Base-by-base conservation (phyloP, 2,329 filamentous ascomycete species). In the Colletotrichum zoysiae region DNA sequence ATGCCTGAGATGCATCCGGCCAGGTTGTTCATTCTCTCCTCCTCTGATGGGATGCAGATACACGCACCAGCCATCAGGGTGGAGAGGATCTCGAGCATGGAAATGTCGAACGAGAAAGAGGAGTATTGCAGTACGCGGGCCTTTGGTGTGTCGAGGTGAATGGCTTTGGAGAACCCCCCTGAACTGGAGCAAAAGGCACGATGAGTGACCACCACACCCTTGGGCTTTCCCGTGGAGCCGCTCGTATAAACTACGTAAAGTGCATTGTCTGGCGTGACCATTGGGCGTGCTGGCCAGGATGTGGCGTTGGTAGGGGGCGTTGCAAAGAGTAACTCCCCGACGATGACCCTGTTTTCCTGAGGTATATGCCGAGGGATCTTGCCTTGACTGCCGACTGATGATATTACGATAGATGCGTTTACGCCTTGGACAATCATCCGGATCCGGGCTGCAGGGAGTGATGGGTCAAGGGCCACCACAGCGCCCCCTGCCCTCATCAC, bases 21-120 rank as follows among this genome's bases (percentile, higher is more conserved):
- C 12, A 70, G 68, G 60, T 81, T 75, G 60, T 82, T 81, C 70
- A 81, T 76, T 3, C 80, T 77, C 38, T 81, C 76, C 16, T 80
- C 77, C 26, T 83, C 81, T 0, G 79, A 81, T 1, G 81, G 80
- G 12, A 82, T 76, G 58, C 81, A 83, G 3, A 83, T 76, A 58
- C 80, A 82, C 11, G 78, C 81, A 30, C 81, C 82, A 38, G 74
- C 70, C 57, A 79, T 76, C 30, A 83, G 77, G 2, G 81, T 79
- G 1, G 78, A 79, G 59, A 82, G 80, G 67, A 83, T 80, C 56
- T 82, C 81, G 8, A 69, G 51, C 4, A 85, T 58, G 0, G 83
- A 83, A 67, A 84, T 75, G 67, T 86, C 84, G 74, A 86, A 86
- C 6, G 77, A 78, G 40, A 78, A 79, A 0, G 83, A 78, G 23